These are phyloP conservation scores for Apophysomyces ossiformis DNA, from an alignment of 371 early-diverging fungal genomes.

Conservation along the genomic window DNA sequence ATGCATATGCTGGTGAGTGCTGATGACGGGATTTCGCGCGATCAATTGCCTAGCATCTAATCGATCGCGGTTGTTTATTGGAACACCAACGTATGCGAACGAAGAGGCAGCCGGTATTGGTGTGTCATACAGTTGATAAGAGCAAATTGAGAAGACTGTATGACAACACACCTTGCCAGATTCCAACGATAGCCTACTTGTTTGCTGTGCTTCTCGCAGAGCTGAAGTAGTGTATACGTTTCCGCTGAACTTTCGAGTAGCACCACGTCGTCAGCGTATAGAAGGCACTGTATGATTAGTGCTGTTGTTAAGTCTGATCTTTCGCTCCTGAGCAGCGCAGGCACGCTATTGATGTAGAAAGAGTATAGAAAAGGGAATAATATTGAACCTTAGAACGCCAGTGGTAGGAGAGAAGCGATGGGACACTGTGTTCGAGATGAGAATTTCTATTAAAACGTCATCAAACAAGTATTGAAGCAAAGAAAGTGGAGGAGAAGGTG, in stretches of 20 bases:
- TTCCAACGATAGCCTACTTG: not conserved
- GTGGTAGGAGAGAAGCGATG: conserved; percentile 18
- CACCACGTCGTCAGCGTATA: not conserved
- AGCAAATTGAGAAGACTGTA: conserved; percentile 3
- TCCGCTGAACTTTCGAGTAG: not conserved
- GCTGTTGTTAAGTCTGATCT: not conserved
- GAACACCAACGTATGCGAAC: conserved; percentile 26
- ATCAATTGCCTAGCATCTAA: conserved; percentile 13
- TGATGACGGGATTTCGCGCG: not conserved
- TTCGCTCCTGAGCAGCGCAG: conserved; percentile 5
- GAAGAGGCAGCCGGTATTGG: conserved; percentile 13
- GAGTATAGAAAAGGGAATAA: conserved; percentile 30
- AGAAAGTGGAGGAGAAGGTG: conserved; percentile 10
- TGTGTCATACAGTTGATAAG: conserved; percentile 11
- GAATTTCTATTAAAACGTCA: conserved; percentile 21
- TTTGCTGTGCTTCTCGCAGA: conserved; percentile 1
- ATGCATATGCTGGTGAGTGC: not conserved
- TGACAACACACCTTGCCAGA: not conserved
- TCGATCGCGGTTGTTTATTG: conserved; percentile 6
- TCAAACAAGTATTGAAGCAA: conserved; percentile 27
- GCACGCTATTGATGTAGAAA: conserved; percentile 30
- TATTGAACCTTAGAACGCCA: conserved; percentile 35
- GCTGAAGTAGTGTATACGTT: not conserved
- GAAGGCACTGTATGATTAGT: not conserved
- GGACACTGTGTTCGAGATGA: conserved; percentile 18